Conservation (phyloP, 768 basidiomycete genomes). For the Lactarius sp. region DNA sequence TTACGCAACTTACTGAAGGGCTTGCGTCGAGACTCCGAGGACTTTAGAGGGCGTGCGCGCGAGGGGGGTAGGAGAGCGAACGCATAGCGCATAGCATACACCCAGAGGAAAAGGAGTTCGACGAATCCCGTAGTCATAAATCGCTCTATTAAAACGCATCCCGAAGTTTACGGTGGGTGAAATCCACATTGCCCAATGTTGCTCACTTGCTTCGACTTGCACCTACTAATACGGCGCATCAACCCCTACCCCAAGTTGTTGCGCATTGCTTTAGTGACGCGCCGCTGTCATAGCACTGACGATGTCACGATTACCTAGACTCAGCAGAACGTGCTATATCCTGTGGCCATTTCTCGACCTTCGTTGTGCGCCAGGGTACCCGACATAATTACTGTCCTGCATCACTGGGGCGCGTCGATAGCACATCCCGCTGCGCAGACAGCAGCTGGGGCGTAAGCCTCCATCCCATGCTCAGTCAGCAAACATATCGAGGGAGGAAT, state of each 20-base stretch:
- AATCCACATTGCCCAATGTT: not conserved
- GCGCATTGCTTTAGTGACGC: no score
- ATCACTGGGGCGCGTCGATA: not conserved
- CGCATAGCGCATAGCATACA: not conserved
- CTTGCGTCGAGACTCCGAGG: conserved; percentile 46
- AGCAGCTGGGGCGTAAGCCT: not conserved
- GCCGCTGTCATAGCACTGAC: no score
- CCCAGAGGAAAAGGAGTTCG: not conserved
- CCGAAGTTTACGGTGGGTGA: not conserved
- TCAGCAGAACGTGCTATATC: no score
- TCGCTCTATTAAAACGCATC: not conserved
- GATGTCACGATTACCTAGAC: no score
- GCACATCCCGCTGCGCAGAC: not conserved
- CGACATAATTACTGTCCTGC: not conserved
- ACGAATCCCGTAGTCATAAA: not conserved
- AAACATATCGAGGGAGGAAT: not conserved
- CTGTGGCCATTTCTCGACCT: not conserved
- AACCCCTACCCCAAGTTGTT: no score
- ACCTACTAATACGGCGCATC: not conserved
- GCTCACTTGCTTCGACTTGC: not conserved
- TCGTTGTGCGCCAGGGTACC: no score
- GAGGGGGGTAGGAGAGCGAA: conserved; percentile 29
- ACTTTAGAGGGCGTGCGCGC: conserved; percentile 36
- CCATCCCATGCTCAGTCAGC: not conserved
- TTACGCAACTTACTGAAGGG: conserved; percentile 63